Base-by-base conservation (phyloP, 2,329 filamentous ascomycete species). In the Diaporthe batatas region DNA sequence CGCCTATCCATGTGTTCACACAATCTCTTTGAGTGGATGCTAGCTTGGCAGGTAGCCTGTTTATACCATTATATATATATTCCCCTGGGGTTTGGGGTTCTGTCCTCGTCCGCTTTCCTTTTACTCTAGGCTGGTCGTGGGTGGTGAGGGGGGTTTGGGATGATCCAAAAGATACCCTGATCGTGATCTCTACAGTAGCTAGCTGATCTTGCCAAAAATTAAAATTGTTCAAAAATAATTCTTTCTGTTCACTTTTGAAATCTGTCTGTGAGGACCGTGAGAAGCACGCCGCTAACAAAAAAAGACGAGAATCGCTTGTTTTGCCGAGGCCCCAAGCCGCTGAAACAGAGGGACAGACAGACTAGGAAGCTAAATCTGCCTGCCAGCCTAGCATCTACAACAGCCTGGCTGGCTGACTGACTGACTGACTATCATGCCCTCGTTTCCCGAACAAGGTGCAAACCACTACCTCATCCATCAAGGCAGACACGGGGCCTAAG, bases 11-110 rank as follows among this genome's bases (percentile, higher is more conserved):
- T 65, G 47, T 55, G 57, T 59, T 44, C 34, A 57, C 34, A 49
- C 64, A 39, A 42, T 42, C 39, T 42, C n/a, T 67, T 29, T 49
- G 29, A 67, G 62, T 67, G 62, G 62, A 67, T 67, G n/a, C 62
- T 67, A 67, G 62, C 21, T 67, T 67, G 62, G 62, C 53, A 75
- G 75, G 75, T 78, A 74, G 76, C 76, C 76, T 78, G 77, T 78
- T 76, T 77, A 78, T 78, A 78, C 72, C 75, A 75, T 76, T 76
- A 77, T 76, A 76, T 76, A 77, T 77, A 76, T 75, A 62, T 75
- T 73, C 72, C 73, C 72, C 74, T 39, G 68, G 75, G 76, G 75
- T 72, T 74, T 51, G 23, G 68, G 72, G 57, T 62, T 53, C 58
- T 73, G 65, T 71, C 70, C 55, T 65, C 53, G 51, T 59, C 62